A percentile compares a stretch with the other conserved stretches of the same genome.
These are phyloP conservation scores for Aspergillus calidoustus DNA, from an alignment of 2,329 filamentous ascomycete species.

Conservation along the genomic window DNA sequence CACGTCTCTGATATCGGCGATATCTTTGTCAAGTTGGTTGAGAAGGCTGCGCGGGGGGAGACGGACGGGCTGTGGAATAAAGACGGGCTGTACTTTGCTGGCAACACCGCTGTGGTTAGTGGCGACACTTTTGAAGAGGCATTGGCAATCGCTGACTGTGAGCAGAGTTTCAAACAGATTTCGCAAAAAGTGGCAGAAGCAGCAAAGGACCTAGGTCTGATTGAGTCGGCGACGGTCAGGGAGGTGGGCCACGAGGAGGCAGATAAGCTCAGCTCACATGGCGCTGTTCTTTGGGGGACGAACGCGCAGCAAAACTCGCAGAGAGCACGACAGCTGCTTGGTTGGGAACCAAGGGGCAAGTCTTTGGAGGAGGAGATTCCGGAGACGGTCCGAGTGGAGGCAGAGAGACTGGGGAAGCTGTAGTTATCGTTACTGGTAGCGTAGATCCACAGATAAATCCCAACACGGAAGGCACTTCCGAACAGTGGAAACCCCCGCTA, in stretches of 20 bases:
- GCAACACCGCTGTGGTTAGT: constrained; percentile 31
- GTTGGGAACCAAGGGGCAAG: constrained; percentile 29
- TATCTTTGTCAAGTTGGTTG: constrained; percentile 57
- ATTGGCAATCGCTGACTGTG: not conserved
- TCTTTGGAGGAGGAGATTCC: constrained; percentile 32
- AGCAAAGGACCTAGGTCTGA: constrained; percentile 26
- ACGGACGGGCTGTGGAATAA: constrained; percentile 41
- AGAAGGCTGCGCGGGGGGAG: constrained; percentile 43
- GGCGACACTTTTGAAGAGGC: not conserved
- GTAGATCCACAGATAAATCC: not conserved
- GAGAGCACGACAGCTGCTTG: constrained; percentile 28
- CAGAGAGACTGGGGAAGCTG: constrained; percentile 1
- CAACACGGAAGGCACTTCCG: not conserved
- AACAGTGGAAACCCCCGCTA: not conserved
- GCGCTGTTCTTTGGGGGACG: constrained; percentile 35
- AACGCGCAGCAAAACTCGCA: constrained; percentile 32
- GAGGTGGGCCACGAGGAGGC: constrained; percentile 30
- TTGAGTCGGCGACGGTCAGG: constrained; percentile 25
- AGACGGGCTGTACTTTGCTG: constrained; percentile 45
- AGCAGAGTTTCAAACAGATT: constrained; percentile 28
- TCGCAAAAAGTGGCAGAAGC: constrained; percentile 28
- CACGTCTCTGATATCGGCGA: constrained; percentile 62
- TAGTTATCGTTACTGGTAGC: not conserved
- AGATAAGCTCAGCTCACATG: constrained; percentile 29
- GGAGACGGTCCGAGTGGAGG: constrained; percentile 28